These are phyloP conservation scores for Penicillium canescens DNA, from an alignment of 495 filamentous ascomycete species.

Conservation along the genomic window DNA sequence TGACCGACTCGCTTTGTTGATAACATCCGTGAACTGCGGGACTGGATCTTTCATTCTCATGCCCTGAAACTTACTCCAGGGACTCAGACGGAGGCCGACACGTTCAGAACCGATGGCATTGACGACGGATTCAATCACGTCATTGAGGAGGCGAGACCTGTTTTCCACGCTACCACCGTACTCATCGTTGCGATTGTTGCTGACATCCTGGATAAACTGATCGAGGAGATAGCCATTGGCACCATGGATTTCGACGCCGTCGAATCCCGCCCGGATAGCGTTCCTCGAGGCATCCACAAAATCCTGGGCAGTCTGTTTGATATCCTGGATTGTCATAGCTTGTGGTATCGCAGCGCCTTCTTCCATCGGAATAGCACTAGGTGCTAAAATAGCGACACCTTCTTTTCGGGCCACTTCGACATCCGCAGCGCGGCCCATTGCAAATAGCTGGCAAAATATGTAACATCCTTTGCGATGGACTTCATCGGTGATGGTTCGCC, in stretches of 20 bases:
- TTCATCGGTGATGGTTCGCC: conserved; percentile 60
- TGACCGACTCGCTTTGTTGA: conserved; percentile 45
- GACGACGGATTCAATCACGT: conserved; percentile 58
- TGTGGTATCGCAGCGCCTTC: conserved; percentile 41
- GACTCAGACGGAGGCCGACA: conserved; percentile 60
- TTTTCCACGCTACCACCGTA: conserved; percentile 73
- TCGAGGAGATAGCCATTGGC: conserved; percentile 77
- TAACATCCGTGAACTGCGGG: conserved; percentile 59
- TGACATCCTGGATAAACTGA: conserved; percentile 66
- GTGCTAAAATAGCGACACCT: conserved; percentile 8
- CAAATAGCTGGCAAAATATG: conserved; percentile 69
- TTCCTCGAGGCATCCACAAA: conserved; percentile 62
- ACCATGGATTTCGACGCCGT: conserved; percentile 75
- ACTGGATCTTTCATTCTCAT: conserved; percentile 64
- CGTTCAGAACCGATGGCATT: conserved; percentile 60
- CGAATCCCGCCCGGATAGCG: conserved; percentile 69
- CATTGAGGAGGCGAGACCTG: conserved; percentile 57
- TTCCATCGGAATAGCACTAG: conserved; percentile 49
- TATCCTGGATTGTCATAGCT: conserved; percentile 56
- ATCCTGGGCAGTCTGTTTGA: conserved; percentile 52
- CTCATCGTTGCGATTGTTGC: conserved; percentile 62
- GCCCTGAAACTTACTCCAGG: conserved; percentile 61
- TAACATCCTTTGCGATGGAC: conserved; percentile 63
- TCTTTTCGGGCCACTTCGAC: conserved; percentile 36
- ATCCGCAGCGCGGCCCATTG: conserved; percentile 59